Evolutionary conservation across 2,329 filamentous ascomycete species (phyloP).

Genomic region (Coniochaeta prunicola): DNA sequence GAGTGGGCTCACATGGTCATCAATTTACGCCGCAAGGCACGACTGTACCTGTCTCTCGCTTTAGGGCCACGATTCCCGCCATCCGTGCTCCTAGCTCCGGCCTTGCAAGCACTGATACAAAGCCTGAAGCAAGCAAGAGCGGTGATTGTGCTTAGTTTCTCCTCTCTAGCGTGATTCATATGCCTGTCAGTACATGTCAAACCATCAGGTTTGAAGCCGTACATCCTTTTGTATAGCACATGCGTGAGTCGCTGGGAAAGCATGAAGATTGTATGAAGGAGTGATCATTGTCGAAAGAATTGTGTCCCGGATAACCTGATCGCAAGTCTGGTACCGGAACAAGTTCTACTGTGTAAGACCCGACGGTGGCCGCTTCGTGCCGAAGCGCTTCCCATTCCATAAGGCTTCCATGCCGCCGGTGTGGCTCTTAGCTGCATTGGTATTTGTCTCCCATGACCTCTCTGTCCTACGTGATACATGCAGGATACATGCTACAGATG

Average conservation of each 20-base stretch:
- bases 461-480: background rate
- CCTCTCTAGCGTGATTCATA: background rate
- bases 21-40: background rate
- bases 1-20: background rate
- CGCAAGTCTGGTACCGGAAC: background rate
- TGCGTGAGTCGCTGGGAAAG: background rate
- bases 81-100: background rate
- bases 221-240: background rate
- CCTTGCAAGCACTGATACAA: background rate
- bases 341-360: background rate
- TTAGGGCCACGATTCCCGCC: background rate
- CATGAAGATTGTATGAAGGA: background rate
- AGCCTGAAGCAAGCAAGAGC: background rate
- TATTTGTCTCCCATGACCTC: background rate
- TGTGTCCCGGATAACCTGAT: background rate
- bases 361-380: constrained; percentile 3
- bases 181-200: background rate
- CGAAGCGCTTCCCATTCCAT: background rate
- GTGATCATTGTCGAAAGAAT: background rate
- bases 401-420: constrained; percentile 1
- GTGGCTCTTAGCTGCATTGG: background rate
- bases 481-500: background rate
- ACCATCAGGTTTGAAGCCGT: background rate
- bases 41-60: background rate
- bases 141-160: background rate